phyloP scores from a whole-genome alignment of 148 eudicot genomes.

The Fagopyrum tataricum region DNA sequence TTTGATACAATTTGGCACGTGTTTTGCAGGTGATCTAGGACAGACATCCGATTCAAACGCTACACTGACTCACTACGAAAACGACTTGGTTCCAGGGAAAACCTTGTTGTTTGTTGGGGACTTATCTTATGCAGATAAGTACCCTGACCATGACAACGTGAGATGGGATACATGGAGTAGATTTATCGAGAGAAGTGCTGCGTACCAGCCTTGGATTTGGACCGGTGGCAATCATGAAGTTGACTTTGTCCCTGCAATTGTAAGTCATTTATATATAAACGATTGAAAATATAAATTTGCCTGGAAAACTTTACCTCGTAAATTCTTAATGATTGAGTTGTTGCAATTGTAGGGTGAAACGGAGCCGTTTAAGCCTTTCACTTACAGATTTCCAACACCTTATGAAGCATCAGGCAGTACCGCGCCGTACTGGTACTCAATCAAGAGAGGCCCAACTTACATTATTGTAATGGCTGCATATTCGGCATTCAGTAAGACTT shows the following conservation, averaged over 20 bases:
- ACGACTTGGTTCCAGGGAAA: background rate
- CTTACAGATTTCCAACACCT: background rate
- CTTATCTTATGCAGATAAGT: background rate
- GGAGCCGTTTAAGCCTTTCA: constrained; percentile 12
- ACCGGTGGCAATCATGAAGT: background rate
- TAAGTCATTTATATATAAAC: background rate
- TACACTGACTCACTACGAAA: constrained; percentile 23
- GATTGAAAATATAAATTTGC: too few species aligned
- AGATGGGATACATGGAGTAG: constrained; percentile 10
- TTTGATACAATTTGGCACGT: too few species aligned
- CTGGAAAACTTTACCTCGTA: too few species aligned
- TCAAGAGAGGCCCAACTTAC: background rate
- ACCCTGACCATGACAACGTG: constrained; percentile 4
- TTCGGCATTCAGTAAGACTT: constrained; percentile 6
- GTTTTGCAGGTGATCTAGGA: constrained; percentile 24
- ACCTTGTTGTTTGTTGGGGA: background rate
- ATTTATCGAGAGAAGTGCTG: background rate
- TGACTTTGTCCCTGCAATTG: constrained; percentile 4
- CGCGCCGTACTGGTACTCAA: too few species aligned
- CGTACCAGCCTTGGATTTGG: constrained; percentile 7
- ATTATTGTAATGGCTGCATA: constrained; percentile 13
- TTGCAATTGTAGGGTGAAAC: constrained; percentile 11
- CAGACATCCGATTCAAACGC: constrained; percentile 26
- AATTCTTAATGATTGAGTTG: too few species aligned
- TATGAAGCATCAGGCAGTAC: too few species aligned